Evolutionary conservation across 1,284 basidiomycete species (phyloP).

Genomic region (Apiotrichum siamense): DNA sequence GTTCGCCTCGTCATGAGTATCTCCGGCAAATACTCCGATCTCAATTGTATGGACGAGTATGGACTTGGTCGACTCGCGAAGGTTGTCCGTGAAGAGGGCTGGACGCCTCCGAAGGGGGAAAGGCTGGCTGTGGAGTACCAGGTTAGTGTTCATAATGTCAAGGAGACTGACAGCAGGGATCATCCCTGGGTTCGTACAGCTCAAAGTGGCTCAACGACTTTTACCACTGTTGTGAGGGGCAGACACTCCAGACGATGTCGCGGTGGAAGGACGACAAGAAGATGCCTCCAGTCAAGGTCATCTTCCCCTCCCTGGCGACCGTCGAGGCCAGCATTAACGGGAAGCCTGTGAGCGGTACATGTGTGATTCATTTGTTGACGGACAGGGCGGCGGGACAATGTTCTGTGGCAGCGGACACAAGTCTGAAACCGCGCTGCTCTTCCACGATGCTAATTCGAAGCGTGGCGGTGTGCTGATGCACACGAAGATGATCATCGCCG

Average conservation of each 20-base stretch:
- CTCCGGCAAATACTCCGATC: slow-evolving; percentile 34
- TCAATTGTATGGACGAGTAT: slow-evolving; percentile 24
- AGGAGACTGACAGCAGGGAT: slow-evolving; percentile 27
- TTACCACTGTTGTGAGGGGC: slow-evolving; percentile 31
- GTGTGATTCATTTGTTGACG: not conserved
- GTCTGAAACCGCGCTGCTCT: slow-evolving; percentile 25
- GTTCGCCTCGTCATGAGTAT: slow-evolving; percentile 44
- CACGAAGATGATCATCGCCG: slow-evolving; percentile 42
- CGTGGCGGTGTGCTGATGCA: slow-evolving; percentile 46
- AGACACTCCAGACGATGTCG: slow-evolving; percentile 11
- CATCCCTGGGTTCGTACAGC: slow-evolving; percentile 39
- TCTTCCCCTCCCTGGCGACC: slow-evolving; percentile 41
- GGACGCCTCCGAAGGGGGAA: slow-evolving; percentile 33
- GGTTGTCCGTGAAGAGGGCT: slow-evolving; percentile 33
- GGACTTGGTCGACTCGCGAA: slow-evolving; percentile 38
- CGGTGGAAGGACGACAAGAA: not conserved
- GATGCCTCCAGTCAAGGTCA: slow-evolving; percentile 37
- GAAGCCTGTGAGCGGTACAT: slow-evolving; percentile 19
- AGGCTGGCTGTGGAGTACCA: slow-evolving; percentile 40
- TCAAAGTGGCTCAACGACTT: slow-evolving; percentile 41
- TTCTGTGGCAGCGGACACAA: slow-evolving; percentile 36
- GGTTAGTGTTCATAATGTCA: slow-evolving; percentile 18
- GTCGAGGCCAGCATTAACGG: slow-evolving; percentile 33
- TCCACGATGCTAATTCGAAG: slow-evolving; percentile 45
- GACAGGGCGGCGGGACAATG: slow-evolving; percentile 44